These are phyloP conservation scores for Hypoxylon fuscum DNA, from an alignment of 495 filamentous ascomycete genomes.

Conservation along the genomic window DNA sequence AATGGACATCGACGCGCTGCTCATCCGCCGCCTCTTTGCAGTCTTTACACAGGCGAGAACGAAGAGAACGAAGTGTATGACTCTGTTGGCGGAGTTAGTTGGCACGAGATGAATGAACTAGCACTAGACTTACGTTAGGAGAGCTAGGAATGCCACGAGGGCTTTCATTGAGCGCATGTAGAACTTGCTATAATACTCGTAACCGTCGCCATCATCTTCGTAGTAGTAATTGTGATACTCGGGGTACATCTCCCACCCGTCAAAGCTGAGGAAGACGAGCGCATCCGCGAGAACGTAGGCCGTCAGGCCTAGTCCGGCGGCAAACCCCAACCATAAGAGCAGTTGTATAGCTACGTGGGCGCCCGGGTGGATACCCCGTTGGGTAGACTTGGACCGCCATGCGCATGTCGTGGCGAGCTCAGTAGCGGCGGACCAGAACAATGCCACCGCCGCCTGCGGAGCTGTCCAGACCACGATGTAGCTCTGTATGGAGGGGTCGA, in stretches of 20 bases:
- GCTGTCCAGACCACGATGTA: constrained; percentile 32
- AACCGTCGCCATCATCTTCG: constrained; percentile 5
- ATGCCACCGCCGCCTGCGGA: constrained; percentile 29
- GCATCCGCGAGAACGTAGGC: constrained; percentile 24
- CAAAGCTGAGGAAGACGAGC: constrained; percentile 3
- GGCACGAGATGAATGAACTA: background rate
- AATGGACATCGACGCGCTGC: background rate
- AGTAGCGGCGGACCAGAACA: constrained; percentile 25
- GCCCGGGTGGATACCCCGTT: constrained; percentile 32
- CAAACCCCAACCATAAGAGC: constrained; percentile 30
- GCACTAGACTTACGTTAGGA: constrained; percentile 33
- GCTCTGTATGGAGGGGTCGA: constrained; percentile 19
- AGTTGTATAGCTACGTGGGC: constrained; percentile 30
- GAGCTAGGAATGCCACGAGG: constrained; percentile 33
- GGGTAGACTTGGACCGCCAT: background rate
- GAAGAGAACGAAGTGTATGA: constrained; percentile 52
- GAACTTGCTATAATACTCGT: constrained; percentile 19
- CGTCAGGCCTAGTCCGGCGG: constrained; percentile 25
- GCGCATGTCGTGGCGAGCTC: constrained; percentile 20
- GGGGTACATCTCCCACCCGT: constrained; percentile 16
- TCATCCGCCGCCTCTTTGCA: background rate
- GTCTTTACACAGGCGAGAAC: constrained; percentile 48
- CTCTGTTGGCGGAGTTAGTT: background rate
- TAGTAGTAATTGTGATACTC: constrained; percentile 27
- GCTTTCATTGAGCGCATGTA: constrained; percentile 10